phyloP scores from a whole-genome alignment of 1,284 basidiomycete species.

The Naganishia sp. region DNA sequence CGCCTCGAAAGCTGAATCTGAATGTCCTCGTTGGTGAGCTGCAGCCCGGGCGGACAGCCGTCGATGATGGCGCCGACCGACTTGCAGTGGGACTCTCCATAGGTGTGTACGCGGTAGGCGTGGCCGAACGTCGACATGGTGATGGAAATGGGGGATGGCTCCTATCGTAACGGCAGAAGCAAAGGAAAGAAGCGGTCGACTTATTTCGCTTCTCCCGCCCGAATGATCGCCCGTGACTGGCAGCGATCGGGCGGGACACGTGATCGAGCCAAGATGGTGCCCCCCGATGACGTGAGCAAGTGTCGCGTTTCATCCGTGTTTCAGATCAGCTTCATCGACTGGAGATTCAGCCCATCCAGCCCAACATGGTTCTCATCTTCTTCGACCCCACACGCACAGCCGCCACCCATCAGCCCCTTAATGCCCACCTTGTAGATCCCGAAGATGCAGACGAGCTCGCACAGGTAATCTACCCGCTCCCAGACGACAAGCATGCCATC shows the following conservation, averaged over 20 bases:
- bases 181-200: background rate
- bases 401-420: background rate
- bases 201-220: background rate
- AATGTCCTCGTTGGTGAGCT: conserved; percentile 77
- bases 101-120: conserved; percentile 92
- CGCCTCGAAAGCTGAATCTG: conserved; percentile 89
- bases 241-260: conserved; percentile 11
- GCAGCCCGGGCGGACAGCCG: conserved; percentile 89
- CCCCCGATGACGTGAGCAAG: background rate
- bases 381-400: background rate
- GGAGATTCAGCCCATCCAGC: background rate
- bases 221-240: conserved; percentile 3
- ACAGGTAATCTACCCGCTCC: background rate
- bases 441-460: conserved; percentile 18
- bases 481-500: background rate
- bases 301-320: background rate
- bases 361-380: background rate
- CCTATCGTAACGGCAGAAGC: background rate
- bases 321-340: background rate
- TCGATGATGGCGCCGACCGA: conserved; percentile 98
- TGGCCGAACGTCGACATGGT: conserved; percentile 90
- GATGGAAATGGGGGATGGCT: background rate
- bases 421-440: background rate
- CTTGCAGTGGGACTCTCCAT: conserved; percentile 95
- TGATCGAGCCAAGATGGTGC: background rate